Conservation (phyloP, 2,329 filamentous ascomycete genomes). For the Colletotrichum sp. region DNA sequence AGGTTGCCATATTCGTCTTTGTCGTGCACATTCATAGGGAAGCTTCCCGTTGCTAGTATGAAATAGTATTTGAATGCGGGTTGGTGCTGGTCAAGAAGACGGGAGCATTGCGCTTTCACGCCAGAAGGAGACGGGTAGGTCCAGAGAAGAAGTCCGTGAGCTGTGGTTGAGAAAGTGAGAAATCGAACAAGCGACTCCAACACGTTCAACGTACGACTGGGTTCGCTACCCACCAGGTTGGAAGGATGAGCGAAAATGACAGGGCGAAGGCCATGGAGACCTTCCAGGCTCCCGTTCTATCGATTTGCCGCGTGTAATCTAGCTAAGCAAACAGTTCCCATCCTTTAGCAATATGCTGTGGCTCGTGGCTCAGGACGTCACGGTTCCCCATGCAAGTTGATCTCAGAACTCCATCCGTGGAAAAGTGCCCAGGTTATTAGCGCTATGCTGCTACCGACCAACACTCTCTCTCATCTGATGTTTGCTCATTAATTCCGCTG, state of each 20-base stretch:
- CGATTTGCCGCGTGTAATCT: background rate
- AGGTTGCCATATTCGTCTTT: background rate
- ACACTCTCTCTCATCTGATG: background rate
- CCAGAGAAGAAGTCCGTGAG: background rate
- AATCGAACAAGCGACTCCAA: background rate
- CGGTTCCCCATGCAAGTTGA: background rate
- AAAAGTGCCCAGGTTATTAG: background rate
- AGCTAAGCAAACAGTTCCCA: background rate
- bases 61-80: background rate
- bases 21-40: background rate
- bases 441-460: background rate
- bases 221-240: background rate
- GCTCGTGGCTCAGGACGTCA: background rate
- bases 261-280: background rate
- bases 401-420: background rate
- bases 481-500: background rate
- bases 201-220: background rate
- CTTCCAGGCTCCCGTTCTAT: background rate
- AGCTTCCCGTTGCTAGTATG: background rate
- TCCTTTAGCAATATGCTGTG: background rate
- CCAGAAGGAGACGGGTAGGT: background rate
- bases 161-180: background rate
- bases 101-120: background rate
- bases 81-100: background rate
- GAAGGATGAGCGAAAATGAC: background rate